Base-by-base conservation (phyloP, 192 early-diverging fungal genomes). In the Coemansia umbellata region DNA sequence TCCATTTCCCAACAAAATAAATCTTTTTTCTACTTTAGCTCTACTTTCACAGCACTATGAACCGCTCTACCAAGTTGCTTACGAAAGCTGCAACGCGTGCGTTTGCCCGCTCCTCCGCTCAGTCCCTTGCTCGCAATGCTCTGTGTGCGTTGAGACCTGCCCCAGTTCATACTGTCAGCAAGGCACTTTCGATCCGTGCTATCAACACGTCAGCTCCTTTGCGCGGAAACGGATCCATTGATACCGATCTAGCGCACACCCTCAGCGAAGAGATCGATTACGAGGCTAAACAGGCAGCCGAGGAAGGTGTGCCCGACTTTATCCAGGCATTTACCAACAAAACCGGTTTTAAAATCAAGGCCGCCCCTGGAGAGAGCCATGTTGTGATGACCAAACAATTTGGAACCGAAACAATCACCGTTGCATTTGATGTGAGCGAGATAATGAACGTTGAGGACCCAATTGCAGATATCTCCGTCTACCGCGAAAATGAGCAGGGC, bases 371-470 rank as follows among this genome's bases (percentile, higher is more conserved):
- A 31, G 60, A 78, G 3, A 90, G 90, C 66, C 86, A 90, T 73
- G 88, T 98, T 24, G 55, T 60, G 23, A 64, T 98, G 58, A 82
- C 84, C 14, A 82, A 91, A 64, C 87, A 84, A 49, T 94, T 93
- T 74, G 93, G 92, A 37, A 88, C 83, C 65, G 95, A 98, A 77
- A 87, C 82, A 37, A 91, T 97, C 69, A 84, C 87, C n/a, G 81
- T 92, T 45, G 60, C 84, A 14, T 94, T 97, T 73, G 86, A 87
- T 24, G 90, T 91, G 32, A 89, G 89, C 55, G 87, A 92, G 40
- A 82, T 97, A 44, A 84, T 81, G 66, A 90, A 87, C 63, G 74
- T 78, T n/a, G 81, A 85, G 23, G 85, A 87, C 35, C 77, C 84
- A 9, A 85, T 87, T 26, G 81, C 81, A 3, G 75, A 84, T 35